Percentiles rank a stretch among this genome's conserved stretches.
phyloP scores from a whole-genome alignment of 1,284 basidiomycete species.

The Volvariella surrecta region DNA sequence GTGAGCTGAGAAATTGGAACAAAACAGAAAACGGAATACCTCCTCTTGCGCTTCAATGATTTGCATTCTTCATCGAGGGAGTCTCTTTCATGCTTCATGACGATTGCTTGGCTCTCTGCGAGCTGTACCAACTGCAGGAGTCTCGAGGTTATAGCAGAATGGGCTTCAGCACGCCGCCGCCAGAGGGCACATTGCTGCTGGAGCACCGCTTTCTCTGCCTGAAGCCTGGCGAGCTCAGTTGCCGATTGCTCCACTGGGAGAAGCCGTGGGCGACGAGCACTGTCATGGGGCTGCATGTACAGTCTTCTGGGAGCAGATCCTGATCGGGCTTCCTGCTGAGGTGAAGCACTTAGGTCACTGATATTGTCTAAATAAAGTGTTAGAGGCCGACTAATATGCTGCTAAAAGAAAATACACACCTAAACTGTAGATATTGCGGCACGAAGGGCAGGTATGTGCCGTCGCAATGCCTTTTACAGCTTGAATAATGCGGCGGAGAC shows the following conservation, averaged over 20 bases:
- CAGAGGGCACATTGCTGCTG: conserved; percentile 40
- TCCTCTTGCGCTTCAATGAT: conserved; percentile 20
- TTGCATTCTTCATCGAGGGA: conserved; percentile 22
- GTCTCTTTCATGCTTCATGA: conserved; percentile 35
- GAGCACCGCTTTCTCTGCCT: conserved; percentile 42
- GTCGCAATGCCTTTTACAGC: conserved; percentile 34
- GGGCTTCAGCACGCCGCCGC: conserved; percentile 49
- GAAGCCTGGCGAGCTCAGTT: conserved; percentile 35
- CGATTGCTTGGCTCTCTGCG: conserved; percentile 38
- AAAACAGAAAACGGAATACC: conserved; percentile 3
- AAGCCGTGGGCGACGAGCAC: too few relatives aligned
- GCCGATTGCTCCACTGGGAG: conserved; percentile 14
- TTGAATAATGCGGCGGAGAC: conserved; percentile 38
- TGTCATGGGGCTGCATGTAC: too few relatives aligned
- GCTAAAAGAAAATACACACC: conserved; percentile 21
- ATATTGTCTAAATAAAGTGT: conserved; percentile 19
- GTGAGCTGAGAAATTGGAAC: too few relatives aligned
- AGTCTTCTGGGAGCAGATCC: conserved; percentile 39
- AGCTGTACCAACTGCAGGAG: conserved; percentile 40
- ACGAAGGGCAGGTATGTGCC: conserved; percentile 44
- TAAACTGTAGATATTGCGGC: conserved; percentile 39
- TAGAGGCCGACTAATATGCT: conserved; percentile 6
- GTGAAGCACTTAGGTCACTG: conserved; percentile 35
- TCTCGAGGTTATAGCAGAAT: conserved; percentile 44
- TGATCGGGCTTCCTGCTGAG: conserved; percentile 39